These are phyloP conservation scores for Candida glucosophila DNA, from an alignment of 1,139 yeast genomes.

Conservation along the genomic window DNA sequence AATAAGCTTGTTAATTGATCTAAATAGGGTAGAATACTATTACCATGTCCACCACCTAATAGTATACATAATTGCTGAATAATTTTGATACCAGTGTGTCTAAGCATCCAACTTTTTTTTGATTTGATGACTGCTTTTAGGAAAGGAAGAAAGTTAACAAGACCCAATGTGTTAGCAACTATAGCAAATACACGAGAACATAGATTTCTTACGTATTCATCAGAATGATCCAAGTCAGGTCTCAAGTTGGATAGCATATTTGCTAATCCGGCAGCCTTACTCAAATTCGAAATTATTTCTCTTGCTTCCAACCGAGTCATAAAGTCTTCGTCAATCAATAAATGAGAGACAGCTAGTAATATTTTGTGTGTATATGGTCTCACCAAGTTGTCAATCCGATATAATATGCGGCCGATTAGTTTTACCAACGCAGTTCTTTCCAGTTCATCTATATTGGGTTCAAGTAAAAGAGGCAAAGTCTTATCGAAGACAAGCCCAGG, in stretches of 20 bases:
- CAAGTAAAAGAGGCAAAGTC: slow-evolving; percentile 67
- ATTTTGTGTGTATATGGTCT: slow-evolving; percentile 72
- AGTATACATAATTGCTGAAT: slow-evolving; percentile 68
- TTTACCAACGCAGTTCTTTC: slow-evolving; percentile 80
- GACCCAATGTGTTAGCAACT: slow-evolving; percentile 74
- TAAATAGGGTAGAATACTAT: slow-evolving; percentile 59
- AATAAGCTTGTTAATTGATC: slow-evolving; percentile 57
- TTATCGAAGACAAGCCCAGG: slow-evolving; percentile 61
- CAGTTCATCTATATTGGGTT: slow-evolving; percentile 66
- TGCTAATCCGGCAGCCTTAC: slow-evolving; percentile 78
- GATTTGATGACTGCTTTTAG: slow-evolving; percentile 75
- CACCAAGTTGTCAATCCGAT: slow-evolving; percentile 54
- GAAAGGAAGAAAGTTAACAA: slow-evolving; percentile 67
- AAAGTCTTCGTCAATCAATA: slow-evolving; percentile 72
- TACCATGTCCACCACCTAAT: slow-evolving; percentile 57
- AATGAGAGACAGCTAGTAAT: slow-evolving; percentile 67
- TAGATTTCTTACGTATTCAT: slow-evolving; percentile 72
- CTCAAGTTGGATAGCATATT: slow-evolving; percentile 70
- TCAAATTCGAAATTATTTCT: slow-evolving; percentile 64
- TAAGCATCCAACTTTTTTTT: slow-evolving; percentile 74
- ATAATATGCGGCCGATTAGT: slow-evolving; percentile 60
- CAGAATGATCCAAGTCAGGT: slow-evolving; percentile 76
- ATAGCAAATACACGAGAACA: slow-evolving; percentile 81
- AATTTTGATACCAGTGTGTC: slow-evolving; percentile 78
- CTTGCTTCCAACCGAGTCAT: slow-evolving; percentile 70